Base-by-base conservation (phyloP, 2,329 filamentous ascomycete genomes). In the Cladosporium sp. region DNA sequence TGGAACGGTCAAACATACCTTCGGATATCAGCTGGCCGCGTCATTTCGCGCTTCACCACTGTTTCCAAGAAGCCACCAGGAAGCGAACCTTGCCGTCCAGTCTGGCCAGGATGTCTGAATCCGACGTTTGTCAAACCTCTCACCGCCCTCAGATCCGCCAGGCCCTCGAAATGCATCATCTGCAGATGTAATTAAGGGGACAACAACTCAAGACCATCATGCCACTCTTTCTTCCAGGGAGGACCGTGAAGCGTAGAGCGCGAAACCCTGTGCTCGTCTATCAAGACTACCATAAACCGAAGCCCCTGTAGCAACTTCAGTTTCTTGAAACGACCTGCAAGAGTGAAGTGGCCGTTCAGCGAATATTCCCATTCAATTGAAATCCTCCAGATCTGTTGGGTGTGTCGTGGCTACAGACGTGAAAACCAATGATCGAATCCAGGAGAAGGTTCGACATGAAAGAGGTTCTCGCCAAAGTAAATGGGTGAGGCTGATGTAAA, bases 61-160 rank as follows among this genome's bases (percentile, higher is more conserved):
- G 49, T 30, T 13, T 53, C 49, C 16, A 53, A 13, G 16, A 32
- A 30, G 7, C 49, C 49, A 21, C 49, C 26, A 2, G 49, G 49
- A 32, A 53, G n/a, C 1, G 26, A n/a, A 11, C 49, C 26, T 14
- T 4, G 25, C 26, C 7, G 14, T 18, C 5, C n/a, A 5, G 10
- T 25, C 6, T 5, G 3, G 13, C n/a, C 14, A 8, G 49, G 13
- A 14, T 2, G 59, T 16, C 26, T 1, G n/a, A 63, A 63, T 16
- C 46, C 16, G 7, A 63, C 32, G 8, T 16, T 11, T 7, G 21
- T 13, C 14, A 63, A 5, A 74, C 58, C 4, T 54, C 65, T n/a
- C 1, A 74, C 28, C 1, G 51, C 46, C 2, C 72, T 66, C 6
- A 76, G 63, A 2, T 54, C 66, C 18, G 63, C 13, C 58, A 77